Percentiles rank a stretch among this genome's conserved stretches.
These are phyloP conservation scores for Teratosphaeria viscida DNA, from an alignment of 2,329 filamentous ascomycete genomes.

Conservation along the genomic window DNA sequence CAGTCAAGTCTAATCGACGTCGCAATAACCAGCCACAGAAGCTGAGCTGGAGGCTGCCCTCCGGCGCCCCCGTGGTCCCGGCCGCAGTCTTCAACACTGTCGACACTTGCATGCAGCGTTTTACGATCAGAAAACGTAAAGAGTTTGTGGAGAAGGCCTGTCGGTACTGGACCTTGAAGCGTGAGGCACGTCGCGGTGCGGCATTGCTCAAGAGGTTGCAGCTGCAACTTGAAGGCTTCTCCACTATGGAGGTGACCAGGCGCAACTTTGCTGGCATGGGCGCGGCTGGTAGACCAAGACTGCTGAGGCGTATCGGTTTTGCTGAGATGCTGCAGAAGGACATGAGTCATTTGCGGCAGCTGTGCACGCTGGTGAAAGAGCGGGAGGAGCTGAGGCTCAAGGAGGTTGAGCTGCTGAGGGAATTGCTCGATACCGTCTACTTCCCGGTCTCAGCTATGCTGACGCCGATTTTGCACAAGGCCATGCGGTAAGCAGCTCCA, in stretches of 20 bases:
- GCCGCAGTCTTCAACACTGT: slow-evolving; percentile 79
- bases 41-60: slow-evolving; percentile 81
- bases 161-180: slow-evolving; percentile 95
- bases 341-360: slow-evolving; percentile 60
- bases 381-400: slow-evolving; percentile 70
- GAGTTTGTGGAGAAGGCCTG: slow-evolving; percentile 89
- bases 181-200: slow-evolving; percentile 82
- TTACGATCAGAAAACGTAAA: slow-evolving; percentile 75
- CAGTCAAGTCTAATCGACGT: slow-evolving; percentile 41
- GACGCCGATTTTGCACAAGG: slow-evolving; percentile 67
- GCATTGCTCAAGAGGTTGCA: slow-evolving; percentile 87
- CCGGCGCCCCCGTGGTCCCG: slow-evolving; percentile 88
- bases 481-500: slow-evolving; percentile 55
- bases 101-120: slow-evolving; percentile 70
- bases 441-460: slow-evolving; percentile 76
- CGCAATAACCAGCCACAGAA: slow-evolving; percentile 48
- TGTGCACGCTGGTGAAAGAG: slow-evolving; percentile 62
- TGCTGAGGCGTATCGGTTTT: slow-evolving; percentile 80
- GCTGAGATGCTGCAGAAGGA: slow-evolving; percentile 65
- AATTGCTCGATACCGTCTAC: slow-evolving; percentile 79
- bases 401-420: slow-evolving; percentile 62
- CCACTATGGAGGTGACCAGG: slow-evolving; percentile 91
- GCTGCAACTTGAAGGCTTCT: slow-evolving; percentile 90
- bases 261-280: slow-evolving; percentile 96
- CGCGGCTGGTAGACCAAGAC: slow-evolving; percentile 62